Percentiles rank a stretch among this genome's conserved stretches.
These are phyloP conservation scores for slime mould (Dictyostelium discoideum) DNA, from an alignment of 78 protist genomes.

Conservation along the genomic window DNA sequence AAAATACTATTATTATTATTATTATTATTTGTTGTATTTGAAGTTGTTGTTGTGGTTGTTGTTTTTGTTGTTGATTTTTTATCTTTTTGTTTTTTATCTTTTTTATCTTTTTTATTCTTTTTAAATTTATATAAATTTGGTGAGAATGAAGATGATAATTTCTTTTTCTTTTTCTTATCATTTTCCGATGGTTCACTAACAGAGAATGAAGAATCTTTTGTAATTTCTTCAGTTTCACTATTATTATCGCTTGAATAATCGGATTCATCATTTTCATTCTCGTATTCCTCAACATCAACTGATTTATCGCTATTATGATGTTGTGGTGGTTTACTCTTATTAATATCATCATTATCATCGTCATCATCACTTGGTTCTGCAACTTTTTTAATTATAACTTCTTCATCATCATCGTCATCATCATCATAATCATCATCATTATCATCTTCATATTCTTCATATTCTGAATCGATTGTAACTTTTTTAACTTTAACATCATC, in stretches of 20 bases:
- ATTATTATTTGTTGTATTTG: background rate
- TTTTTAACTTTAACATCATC: background rate
- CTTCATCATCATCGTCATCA: background rate
- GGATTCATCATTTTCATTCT: slow-evolving; percentile 5
- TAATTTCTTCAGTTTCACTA: slow-evolving; percentile 8
- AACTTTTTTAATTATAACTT: background rate
- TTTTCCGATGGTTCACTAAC: background rate
- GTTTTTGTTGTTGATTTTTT: slow-evolving; percentile 7
- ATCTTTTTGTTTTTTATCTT: background rate
- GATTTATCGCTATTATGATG: background rate
- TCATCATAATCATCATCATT: background rate
- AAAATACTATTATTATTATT: background rate
- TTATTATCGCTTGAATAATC: slow-evolving; percentile 1
- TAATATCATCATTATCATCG: background rate
- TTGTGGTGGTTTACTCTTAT: background rate
- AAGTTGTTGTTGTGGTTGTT: background rate
- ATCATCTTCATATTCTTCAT: background rate
- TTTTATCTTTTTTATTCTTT: slow-evolving; percentile 8
- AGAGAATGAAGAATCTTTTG: background rate
- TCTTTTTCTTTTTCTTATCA: slow-evolving; percentile 13
- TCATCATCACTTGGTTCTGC: background rate
- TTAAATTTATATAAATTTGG: slow-evolving; percentile 20
- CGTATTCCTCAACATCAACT: background rate
- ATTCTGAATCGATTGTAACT: slow-evolving; percentile 8
- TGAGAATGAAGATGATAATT: background rate